Conservation (phyloP, 371 early-diverging fungal species). For the Mucor circinelloides region DNA sequence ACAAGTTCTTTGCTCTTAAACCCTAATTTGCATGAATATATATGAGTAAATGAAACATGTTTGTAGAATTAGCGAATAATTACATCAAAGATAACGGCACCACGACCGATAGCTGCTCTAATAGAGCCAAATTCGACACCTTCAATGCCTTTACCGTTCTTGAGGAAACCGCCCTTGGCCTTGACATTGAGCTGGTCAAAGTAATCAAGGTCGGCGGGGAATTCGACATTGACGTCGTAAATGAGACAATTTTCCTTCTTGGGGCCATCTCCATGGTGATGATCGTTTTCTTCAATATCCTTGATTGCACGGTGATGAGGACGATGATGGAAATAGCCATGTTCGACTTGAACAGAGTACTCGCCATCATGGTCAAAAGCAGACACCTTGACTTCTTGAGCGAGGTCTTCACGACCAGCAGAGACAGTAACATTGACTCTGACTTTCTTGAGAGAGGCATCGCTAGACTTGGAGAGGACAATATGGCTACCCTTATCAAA, state of each 20-base stretch:
- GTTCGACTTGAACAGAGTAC: conserved; percentile 34
- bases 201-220: conserved; percentile 24
- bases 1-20: conserved; percentile 27
- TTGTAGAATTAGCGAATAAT: not conserved
- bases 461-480: conserved; percentile 12
- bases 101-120: conserved; percentile 27
- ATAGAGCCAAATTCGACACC: conserved; percentile 27
- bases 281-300: not conserved
- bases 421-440: conserved; percentile 27
- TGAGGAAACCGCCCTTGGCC: conserved; percentile 15
- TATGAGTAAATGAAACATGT: not conserved
- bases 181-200: conserved; percentile 24
- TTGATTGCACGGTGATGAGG: not conserved
- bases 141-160: conserved; percentile 14
- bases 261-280: not conserved
- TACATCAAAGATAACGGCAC: conserved; percentile 33
- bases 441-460: conserved; percentile 17
- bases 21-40: not conserved
- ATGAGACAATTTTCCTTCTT: conserved; percentile 26
- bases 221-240: conserved; percentile 24
- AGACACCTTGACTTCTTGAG: conserved; percentile 21
- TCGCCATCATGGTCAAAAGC: conserved; percentile 34
- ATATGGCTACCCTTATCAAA: conserved; percentile 22
- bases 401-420: conserved; percentile 14
- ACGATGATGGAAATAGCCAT: conserved; percentile 11